phyloP scores from a whole-genome alignment of 257 asterid species.

The Gentiana straminea region DNA sequence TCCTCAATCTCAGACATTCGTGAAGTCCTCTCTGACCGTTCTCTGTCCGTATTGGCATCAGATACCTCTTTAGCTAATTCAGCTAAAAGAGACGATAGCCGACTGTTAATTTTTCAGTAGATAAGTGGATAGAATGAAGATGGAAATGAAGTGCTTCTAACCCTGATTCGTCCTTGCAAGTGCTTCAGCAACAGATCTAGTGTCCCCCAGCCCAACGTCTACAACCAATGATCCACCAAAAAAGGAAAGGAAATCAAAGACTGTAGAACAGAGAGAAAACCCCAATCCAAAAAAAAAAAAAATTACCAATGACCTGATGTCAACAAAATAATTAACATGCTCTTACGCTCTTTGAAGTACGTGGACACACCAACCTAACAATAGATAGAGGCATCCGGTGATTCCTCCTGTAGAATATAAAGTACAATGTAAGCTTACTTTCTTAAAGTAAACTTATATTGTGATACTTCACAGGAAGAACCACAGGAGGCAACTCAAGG shows the following conservation, averaged over 20 bases:
- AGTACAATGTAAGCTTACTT: no score
- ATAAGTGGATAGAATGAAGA: neutral
- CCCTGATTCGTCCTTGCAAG: slow-evolving; percentile 70
- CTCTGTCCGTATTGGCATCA: slow-evolving; percentile 39
- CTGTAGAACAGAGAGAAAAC: slow-evolving; percentile 16
- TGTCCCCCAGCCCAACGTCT: slow-evolving; percentile 73
- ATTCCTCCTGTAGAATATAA: no score
- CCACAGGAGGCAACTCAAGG: no score
- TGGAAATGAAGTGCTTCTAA: slow-evolving; percentile 16
- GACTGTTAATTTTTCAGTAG: neutral
- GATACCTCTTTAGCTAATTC: slow-evolving; percentile 56
- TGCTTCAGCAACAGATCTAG: slow-evolving; percentile 95
- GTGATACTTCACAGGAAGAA: no score
- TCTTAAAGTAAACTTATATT: no score
- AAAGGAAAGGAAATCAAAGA: no score
- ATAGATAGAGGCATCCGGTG: no score
- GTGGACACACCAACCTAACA: no score
- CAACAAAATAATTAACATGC: no score
- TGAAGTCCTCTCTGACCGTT: slow-evolving; percentile 45
- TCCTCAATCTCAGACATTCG: slow-evolving; percentile 82
- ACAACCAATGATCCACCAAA: slow-evolving; percentile 15
- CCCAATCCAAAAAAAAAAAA: no score
- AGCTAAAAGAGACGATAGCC: slow-evolving; percentile 31
- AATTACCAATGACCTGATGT: no score
- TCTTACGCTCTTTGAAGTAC: no score